Conservation (phyloP, 176 grass and related monocot species). For the barley (Hordeum vulgare) region MorexV3_pseudomolecules_assembly NC_058520.1:27540710-27541209, state of each 20-base stretch:
- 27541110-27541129: not conserved
- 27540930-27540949: not conserved
- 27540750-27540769: not conserved
- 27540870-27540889: accelerated
- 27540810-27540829: not conserved
- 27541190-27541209: not conserved
- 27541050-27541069: not conserved
- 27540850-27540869: not conserved
- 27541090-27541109: not conserved
- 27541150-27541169: not conserved
- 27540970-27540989: accelerated
- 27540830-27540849: not conserved
- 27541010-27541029: not conserved
- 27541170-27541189: not conserved
- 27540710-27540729: not conserved
- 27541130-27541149: not conserved
- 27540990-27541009: no score
- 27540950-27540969: not conserved
- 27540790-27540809: not conserved
- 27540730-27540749: not conserved
- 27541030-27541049: no score
- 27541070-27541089: not conserved
- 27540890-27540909: not conserved
- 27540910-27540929: not conserved
- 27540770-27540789: accelerated